Conservation (phyloP, 1,284 basidiomycete species). For the Prillingera fragicola region DNA sequence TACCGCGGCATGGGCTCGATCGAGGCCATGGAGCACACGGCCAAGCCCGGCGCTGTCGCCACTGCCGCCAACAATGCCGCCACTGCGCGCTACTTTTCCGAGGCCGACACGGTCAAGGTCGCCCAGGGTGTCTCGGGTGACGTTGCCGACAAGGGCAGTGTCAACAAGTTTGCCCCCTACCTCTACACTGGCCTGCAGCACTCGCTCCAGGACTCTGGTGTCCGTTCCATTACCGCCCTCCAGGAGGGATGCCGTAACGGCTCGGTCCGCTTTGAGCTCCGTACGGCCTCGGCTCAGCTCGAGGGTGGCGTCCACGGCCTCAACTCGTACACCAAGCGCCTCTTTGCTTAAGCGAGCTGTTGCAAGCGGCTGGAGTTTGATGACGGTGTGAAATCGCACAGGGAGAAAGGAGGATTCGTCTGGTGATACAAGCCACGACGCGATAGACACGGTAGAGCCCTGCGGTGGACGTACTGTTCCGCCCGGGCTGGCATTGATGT, state of each 20-base stretch:
- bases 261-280: slow-evolving; percentile 80
- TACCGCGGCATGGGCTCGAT: slow-evolving; percentile 98
- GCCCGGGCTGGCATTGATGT: slow-evolving; percentile 12
- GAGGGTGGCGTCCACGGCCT: slow-evolving; percentile 94
- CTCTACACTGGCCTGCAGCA: slow-evolving; percentile 89
- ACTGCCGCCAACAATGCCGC: slow-evolving; percentile 80
- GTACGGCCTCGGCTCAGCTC: slow-evolving; percentile 91
- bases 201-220: slow-evolving; percentile 90
- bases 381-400: background rate
- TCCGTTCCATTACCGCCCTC: slow-evolving; percentile 56
- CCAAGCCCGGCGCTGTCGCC: slow-evolving; percentile 51
- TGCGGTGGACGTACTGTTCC: too few species aligned
- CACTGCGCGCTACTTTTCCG: slow-evolving; percentile 94
- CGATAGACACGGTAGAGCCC: too few species aligned
- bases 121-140: slow-evolving; percentile 96
- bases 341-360: slow-evolving; percentile 52
- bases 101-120: slow-evolving; percentile 90
- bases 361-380: background rate
- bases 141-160: slow-evolving; percentile 93
- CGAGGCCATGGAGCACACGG: slow-evolving; percentile 91
- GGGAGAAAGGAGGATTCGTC: too few species aligned
- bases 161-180: slow-evolving; percentile 88
- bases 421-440: too few species aligned
- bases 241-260: slow-evolving; percentile 61
- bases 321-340: slow-evolving; percentile 63